Evolutionary conservation across 2,329 filamentous ascomycete species (phyloP), one percentile per base, ranked within the genome.

Genomic region (Tolypocladium paradoxum): DNA sequence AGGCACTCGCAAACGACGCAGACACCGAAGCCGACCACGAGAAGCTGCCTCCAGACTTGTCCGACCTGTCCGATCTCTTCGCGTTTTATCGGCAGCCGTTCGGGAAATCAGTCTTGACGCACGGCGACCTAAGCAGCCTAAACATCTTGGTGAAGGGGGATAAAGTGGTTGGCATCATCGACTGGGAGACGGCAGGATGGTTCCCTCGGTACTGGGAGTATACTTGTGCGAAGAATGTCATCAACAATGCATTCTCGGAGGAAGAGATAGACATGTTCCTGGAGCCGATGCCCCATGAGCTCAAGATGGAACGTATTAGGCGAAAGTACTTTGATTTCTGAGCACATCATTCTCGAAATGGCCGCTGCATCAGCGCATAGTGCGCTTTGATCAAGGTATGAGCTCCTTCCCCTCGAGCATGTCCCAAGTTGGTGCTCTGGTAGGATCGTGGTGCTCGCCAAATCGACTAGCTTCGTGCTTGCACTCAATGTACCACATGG

Each of bases 151-250:
- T 68, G 24, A 57, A 22, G 1, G 36, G 8, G n/a, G 36, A 38
- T 4, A 57, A 68, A 1, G 61, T 81, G 29, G 67, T 71, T 37
- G 75, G 73, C 1, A 74, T 80, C 14, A 53, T 69, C 4, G 64
- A 69, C 55, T 70, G 68, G 68, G 64, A 71, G 52, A 57, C 59
- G 2, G 55, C 64, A 4, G 66, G 64, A 3, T 70, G 63, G 65
- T 63, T 65, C 36, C 66, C 66, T 0, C 38, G 55, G 29, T 69
- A 70, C 53, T 70, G 66, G 66, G 66, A 70, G 33, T 70, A 67
- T 45, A 64, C 54, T 3, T 57, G 43, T 1, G 56, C 56, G 1
- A 55, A 54, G 55, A 38, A 60, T 34, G 53, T 57, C 0, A 60
- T 51, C 0, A 49, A 54, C 0, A 61, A 60, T 14, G 33, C 29